Base-by-base conservation (phyloP, 805 yeast species). In the Saccharomycopsis amapae region DNA sequence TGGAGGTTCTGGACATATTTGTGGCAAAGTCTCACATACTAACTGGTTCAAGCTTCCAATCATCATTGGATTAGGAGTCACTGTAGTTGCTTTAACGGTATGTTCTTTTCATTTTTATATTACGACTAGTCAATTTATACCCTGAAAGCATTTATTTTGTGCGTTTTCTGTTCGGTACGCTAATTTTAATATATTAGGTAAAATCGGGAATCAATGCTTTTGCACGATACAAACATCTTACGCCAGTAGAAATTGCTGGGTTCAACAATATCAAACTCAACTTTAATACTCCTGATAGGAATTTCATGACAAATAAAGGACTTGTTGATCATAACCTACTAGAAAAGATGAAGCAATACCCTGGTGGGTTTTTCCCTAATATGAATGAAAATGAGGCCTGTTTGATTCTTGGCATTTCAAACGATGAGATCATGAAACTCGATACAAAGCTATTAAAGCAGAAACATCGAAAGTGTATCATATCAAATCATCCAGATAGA, bases 401-500 rank as follows among this genome's bases (percentile, higher is more conserved):
- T 35, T 69, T 77, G 56, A 76, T 84, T 5, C 63, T 84, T 42
- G 76, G 75, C 50, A 78, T 84, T 46, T 67, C 69, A 31, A 74
- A 76, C 18, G 64, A 73, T 19, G 83, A 76, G 46, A 74, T 82
- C 41, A 63, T 77, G 43, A 63, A 67, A 45, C 55, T 80, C 28
- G 65, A 69, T 35, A 62, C 59, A 25, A 69, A 69, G 10, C 58
- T 74, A 53, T 67, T 90, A 54, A 81, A 81, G 62, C 79, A 75
- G 50, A 77, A 79, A 47, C 95, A 87, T 60, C 72, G 95, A 57
- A 67, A 66, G 50, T 72, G 82, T 59, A 87, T 86, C 95, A 67
- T 86, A 63, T 66, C 76, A 10, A 86, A 86, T 61, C 96, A 86
- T 60, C 95, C 96, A 1, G 96, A 86, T 62, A 78, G 82, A 55